Conservation (phyloP, 192 early-diverging fungal genomes). For the Linnemannia elongata region DNA sequence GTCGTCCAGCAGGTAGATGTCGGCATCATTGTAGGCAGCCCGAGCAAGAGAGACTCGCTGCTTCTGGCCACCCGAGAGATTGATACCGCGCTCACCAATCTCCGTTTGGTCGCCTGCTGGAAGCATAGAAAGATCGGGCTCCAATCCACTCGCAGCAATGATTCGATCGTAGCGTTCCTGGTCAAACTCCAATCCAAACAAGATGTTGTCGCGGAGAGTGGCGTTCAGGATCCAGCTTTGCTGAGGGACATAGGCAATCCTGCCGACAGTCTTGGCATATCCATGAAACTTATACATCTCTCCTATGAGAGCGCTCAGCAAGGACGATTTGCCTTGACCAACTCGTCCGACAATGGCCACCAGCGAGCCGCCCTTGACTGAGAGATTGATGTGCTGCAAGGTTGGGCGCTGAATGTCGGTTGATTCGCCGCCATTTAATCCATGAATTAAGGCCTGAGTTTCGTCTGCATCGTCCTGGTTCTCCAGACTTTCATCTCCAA, state of each 20-base stretch:
- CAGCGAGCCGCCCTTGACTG: conserved; percentile 55
- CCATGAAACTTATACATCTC: conserved; percentile 80
- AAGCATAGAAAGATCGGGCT: conserved; percentile 29
- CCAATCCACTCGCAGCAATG: conserved; percentile 19
- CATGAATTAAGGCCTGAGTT: neutral
- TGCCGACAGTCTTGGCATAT: conserved; percentile 67
- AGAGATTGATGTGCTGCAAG: conserved; percentile 55
- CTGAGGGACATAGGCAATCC: conserved; percentile 70
- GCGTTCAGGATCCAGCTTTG: conserved; percentile 56
- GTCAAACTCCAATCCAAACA: conserved; percentile 48
- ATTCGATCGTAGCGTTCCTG: conserved; percentile 24
- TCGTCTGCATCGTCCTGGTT: conserved; percentile 14
- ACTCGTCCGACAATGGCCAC: conserved; percentile 76
- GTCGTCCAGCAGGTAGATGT: conserved; percentile 86
- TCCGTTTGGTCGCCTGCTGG: conserved; percentile 58
- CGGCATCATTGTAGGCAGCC: conserved; percentile 78
- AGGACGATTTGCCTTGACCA: conserved; percentile 83
- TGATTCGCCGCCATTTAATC: neutral
- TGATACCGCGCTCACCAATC: conserved; percentile 78
- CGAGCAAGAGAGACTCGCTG: conserved; percentile 84
- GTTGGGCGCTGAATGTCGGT: conserved; percentile 5
- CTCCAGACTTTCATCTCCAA: neutral
- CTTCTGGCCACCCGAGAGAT: conserved; percentile 79
- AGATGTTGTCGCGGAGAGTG: conserved; percentile 53
- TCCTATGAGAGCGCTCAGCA: conserved; percentile 79